A percentile compares a stretch with the other conserved stretches of the same genome.
These are phyloP conservation scores for Cornus florida DNA, from an alignment of 148 eudicot species.

Conservation along the genomic window DNA sequence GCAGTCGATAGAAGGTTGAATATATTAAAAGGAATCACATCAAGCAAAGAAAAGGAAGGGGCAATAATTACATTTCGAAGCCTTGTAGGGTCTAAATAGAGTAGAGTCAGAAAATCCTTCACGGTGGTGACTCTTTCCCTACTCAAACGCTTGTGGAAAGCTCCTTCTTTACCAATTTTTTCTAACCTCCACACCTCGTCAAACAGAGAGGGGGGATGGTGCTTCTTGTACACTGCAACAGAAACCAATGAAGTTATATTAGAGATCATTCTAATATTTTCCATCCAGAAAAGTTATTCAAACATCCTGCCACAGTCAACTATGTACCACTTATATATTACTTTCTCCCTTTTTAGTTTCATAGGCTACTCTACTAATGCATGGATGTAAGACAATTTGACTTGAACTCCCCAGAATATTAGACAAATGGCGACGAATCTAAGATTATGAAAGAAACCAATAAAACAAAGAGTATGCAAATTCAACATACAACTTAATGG, in stretches of 20 bases:
- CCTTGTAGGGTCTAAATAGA: constrained; percentile 52
- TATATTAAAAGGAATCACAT: background rate
- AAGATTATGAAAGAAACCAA: background rate
- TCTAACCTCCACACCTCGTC: constrained; percentile 80
- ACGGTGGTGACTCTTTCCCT: constrained; percentile 54
- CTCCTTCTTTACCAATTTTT: constrained; percentile 73
- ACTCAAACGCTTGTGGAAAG: constrained; percentile 64
- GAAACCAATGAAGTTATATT: background rate
- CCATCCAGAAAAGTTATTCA: background rate
- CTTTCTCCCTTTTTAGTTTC: background rate
- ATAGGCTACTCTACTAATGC: background rate
- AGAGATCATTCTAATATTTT: background rate
- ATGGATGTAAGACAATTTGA: background rate
- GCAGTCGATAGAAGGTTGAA: background rate
- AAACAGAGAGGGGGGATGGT: constrained; percentile 59
- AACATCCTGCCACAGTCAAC: background rate
- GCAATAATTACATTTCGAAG: constrained; percentile 55
- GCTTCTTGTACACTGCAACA: constrained; percentile 77
- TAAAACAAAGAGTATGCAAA: background rate
- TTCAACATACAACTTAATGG: background rate
- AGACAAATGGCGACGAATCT: background rate
- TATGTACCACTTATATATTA: too few species aligned
- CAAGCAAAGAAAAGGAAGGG: background rate
- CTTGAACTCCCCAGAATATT: too few species aligned
- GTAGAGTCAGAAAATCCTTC: constrained; percentile 69